phyloP scores from a whole-genome alignment of 306 rosid genomes.

The Rosa lucieae region DNA sequence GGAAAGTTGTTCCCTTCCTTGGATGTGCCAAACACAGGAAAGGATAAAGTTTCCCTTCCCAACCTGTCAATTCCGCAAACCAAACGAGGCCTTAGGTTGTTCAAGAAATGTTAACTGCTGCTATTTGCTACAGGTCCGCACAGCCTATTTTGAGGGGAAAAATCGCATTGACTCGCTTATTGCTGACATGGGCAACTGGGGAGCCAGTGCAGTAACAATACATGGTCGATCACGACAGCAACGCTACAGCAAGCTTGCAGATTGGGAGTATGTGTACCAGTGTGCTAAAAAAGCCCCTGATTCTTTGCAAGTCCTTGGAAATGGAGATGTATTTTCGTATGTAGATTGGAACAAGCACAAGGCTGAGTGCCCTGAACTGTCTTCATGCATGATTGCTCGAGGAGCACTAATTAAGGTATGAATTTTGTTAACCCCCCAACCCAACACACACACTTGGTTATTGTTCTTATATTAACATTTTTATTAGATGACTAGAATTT shows the following conservation, averaged over 20 bases:
- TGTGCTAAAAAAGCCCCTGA: slow-evolving; percentile 68
- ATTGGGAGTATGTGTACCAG: slow-evolving; percentile 80
- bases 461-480: not conserved
- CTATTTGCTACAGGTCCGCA: slow-evolving; percentile 64
- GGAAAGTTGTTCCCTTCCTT: too few species aligned
- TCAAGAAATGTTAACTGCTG: slow-evolving; percentile 7
- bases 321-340: slow-evolving; percentile 83
- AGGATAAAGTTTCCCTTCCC: too few species aligned
- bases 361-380: slow-evolving; percentile 71
- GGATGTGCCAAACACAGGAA: too few species aligned
- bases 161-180: slow-evolving; percentile 83
- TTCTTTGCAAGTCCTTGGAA: slow-evolving; percentile 70
- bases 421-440: not conserved
- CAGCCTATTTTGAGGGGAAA: slow-evolving; percentile 89
- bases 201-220: slow-evolving; percentile 77
- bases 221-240: slow-evolving; percentile 98
- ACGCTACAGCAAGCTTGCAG: slow-evolving; percentile 97
- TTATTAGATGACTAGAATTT: not conserved
- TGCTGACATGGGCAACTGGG: slow-evolving; percentile 76
- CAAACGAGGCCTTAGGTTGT: not conserved
- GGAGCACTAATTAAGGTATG: slow-evolving; percentile 89
- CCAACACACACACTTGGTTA: not conserved
- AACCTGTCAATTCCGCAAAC: too few species aligned
- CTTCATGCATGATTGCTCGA: slow-evolving; percentile 88
- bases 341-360: slow-evolving; percentile 74